Base-by-base conservation (phyloP, 2,329 filamentous ascomycete genomes). In the Ambrosiella cleistominuta region DNA sequence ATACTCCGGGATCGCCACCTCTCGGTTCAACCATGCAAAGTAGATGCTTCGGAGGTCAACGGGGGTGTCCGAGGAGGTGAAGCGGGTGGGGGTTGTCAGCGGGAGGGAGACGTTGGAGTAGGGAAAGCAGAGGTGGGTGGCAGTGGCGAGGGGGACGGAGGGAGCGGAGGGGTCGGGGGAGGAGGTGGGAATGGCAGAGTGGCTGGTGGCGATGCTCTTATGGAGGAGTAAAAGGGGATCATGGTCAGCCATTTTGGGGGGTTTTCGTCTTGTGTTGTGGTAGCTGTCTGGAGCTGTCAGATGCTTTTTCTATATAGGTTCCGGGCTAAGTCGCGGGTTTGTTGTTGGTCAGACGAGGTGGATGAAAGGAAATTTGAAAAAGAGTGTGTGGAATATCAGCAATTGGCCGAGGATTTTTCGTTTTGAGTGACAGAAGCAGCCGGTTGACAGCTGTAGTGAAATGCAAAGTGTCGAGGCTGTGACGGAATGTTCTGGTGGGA, bases 21-120 rank as follows among this genome's bases (percentile, higher is more conserved):
- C 91, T 69, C 89, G 88, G 72, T 96, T 94, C 66, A 87, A 77
- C 88, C 89, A 98, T 58, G 89, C 89, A 68, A 97, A 95, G 74
- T 91, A 96, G 71, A 96, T 91, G 68, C 86, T 93, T 67, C 93
- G 88, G 64, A 98, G 76, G 68, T 96, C 88, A 65, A 95, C 83
- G 11, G 45, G 15, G 2, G 53, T 35, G 15, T 12, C 19, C 3
- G 47, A 27, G 2, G 37, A 38, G 12, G 54, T 56, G 74, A 97
- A 97, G 65, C 93, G 88, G 64, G 93, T 98, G 8, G 83, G 77
- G 12, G 79, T 77, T 55, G 80, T 81, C 63, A 95, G 79, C 1
- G 84, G 75, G 60, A 94, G 76, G 5, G 81, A 75, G 58, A 81
- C 75, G 61, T 79, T 77, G 57, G 73, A 68, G 65, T 77, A 70